Conservation (phyloP, 768 basidiomycete genomes). For the Coprinellus micaceus region DNA sequence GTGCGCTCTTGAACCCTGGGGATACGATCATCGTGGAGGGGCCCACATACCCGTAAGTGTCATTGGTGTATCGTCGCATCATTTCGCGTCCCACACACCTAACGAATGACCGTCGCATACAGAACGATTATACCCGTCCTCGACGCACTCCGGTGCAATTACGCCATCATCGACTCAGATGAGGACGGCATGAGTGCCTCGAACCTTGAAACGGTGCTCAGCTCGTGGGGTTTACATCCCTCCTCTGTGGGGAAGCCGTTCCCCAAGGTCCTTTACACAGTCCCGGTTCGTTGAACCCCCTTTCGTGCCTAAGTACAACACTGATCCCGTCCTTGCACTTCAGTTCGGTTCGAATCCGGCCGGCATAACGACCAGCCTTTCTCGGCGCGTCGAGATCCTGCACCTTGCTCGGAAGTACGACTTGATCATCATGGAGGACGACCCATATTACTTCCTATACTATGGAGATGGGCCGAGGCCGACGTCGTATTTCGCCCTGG, state of each 20-base stretch:
- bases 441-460: conserved; percentile 74
- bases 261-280: conserved; percentile 76
- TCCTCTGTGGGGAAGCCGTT: conserved; percentile 41
- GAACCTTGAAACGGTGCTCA: conserved; percentile 56
- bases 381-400: conserved; percentile 67
- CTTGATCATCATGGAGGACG: conserved; percentile 82
- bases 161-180: conserved; percentile 68
- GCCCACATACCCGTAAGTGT: conserved; percentile 64
- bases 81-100: neutral
- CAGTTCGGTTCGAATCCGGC: conserved; percentile 87
- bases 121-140: conserved; percentile 67
- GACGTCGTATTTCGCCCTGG: conserved; percentile 77
- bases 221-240: conserved; percentile 56
- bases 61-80: neutral
- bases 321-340: neutral
- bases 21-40: conserved; percentile 77
- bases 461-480: conserved; percentile 60
- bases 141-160: conserved; percentile 44
- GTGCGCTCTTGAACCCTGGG: conserved; percentile 66
- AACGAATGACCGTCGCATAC: neutral
- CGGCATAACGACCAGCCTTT: conserved; percentile 65
- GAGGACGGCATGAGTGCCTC: conserved; percentile 57
- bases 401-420: conserved; percentile 63
- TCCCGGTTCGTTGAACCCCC: conserved; percentile 46
- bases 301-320: neutral